Evolutionary conservation across 2,329 filamentous ascomycete genomes (phyloP).

Genomic region (Massarina eburnea): DNA sequence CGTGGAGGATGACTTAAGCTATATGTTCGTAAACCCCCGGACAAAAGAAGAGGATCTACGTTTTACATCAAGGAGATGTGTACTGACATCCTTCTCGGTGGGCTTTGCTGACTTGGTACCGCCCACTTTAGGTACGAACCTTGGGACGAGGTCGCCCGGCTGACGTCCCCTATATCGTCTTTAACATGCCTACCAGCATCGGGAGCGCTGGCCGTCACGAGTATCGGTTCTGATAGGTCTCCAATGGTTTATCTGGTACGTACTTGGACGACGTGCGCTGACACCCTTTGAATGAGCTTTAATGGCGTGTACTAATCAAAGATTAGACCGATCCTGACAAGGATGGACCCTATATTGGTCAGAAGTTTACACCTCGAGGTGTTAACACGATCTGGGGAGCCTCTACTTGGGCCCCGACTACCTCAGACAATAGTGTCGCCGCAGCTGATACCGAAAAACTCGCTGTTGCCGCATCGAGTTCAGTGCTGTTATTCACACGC

Average conservation of each 20-base stretch:
- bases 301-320: no score
- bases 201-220: constrained; percentile 32
- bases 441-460: constrained; percentile 29
- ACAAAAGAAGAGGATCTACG: no score
- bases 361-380: constrained; percentile 29
- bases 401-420: constrained; percentile 22
- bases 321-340: constrained; percentile 29
- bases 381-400: constrained; percentile 31
- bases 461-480: constrained; percentile 32
- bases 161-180: constrained; percentile 34
- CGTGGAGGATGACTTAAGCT: no score
- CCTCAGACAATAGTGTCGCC: constrained; percentile 18
- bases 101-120: neutral
- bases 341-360: constrained; percentile 28
- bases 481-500: constrained; percentile 27
- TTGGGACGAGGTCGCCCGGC: constrained; percentile 12
- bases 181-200: constrained; percentile 23
- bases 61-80: no score
- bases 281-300: no score
- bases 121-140: neutral
- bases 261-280: no score
- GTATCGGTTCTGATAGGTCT: constrained; percentile 28
- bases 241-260: constrained; percentile 17
- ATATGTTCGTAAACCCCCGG: no score
- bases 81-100: no score